Percentiles rank a stretch among this genome's conserved stretches.
phyloP scores from a whole-genome alignment of 2,329 filamentous ascomycete genomes.

The Colletotrichum destructivum region DNA sequence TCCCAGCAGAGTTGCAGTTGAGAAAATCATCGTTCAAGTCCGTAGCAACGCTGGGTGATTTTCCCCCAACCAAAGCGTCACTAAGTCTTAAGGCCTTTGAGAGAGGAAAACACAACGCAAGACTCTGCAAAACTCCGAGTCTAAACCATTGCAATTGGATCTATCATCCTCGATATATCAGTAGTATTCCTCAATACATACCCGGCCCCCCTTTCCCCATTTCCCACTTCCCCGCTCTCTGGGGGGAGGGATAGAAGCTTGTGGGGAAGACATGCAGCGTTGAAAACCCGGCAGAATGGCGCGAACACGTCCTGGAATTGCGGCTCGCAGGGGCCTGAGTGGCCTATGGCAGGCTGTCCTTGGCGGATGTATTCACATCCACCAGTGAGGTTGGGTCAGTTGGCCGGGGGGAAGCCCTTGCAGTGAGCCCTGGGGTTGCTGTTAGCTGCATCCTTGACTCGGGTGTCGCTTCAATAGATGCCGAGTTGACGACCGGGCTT shows the following conservation, averaged over 20 bases:
- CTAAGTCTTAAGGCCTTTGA: too few relatives aligned
- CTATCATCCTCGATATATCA: background rate
- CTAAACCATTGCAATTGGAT: too few relatives aligned
- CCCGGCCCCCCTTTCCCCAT: background rate
- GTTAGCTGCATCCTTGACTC: background rate
- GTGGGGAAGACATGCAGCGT: background rate
- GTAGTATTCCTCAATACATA: too few relatives aligned
- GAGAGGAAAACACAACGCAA: background rate
- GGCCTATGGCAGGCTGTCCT: background rate
- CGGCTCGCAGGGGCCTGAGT: background rate
- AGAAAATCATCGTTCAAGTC: background rate
- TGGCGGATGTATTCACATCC: conserved; percentile 19
- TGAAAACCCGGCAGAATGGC: background rate
- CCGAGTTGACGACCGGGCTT: background rate
- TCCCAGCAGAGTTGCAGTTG: background rate
- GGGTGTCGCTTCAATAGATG: conserved; percentile 6
- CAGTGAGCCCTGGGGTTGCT: background rate
- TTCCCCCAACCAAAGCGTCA: too few relatives aligned
- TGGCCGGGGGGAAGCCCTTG: background rate
- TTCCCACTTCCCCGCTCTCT: background rate
- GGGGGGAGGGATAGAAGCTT: background rate
- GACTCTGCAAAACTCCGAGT: too few relatives aligned
- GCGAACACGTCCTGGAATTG: background rate
- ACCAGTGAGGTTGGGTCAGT: conserved; percentile 10
- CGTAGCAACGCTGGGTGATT: background rate